A percentile compares a stretch with the other conserved stretches of the same genome.
Evolutionary conservation across 441 rosid species (phyloP).

Genomic region (Francoa sonchifolia): DNA sequence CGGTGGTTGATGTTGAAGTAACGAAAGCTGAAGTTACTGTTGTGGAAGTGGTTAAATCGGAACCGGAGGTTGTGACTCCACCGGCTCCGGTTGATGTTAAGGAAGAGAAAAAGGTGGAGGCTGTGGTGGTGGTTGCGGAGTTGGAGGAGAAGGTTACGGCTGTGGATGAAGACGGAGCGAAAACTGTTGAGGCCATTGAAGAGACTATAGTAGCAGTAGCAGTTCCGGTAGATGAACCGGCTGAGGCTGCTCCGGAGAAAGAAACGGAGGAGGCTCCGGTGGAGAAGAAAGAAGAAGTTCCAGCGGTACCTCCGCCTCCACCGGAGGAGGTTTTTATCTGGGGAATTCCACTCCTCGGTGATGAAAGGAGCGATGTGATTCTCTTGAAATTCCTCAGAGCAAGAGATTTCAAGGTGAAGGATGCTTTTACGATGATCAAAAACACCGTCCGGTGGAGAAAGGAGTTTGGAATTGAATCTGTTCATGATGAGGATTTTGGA

Average conservation of each 20-base stretch:
- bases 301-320: conserved; percentile 22
- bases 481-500: conserved; percentile 37
- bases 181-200: conserved; percentile 7
- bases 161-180: neutral
- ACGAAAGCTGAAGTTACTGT: neutral
- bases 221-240: conserved; percentile 14
- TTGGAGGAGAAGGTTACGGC: neutral
- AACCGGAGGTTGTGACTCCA: too few species aligned
- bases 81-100: too few species aligned
- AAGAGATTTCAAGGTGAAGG: conserved; percentile 54
- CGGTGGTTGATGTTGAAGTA: neutral
- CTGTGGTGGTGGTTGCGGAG: too few species aligned
- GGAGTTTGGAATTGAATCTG: conserved; percentile 35
- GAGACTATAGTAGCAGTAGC: conserved; percentile 47
- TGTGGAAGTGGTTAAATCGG: neutral
- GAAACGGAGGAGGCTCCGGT: conserved; percentile 13
- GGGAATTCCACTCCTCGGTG: conserved; percentile 44
- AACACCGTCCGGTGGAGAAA: conserved; percentile 42
- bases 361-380: conserved; percentile 46
- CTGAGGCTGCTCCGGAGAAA: conserved; percentile 12
- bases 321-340: conserved; percentile 47
- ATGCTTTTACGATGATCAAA: conserved; percentile 46
- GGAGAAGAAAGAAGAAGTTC: conserved; percentile 19
- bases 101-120: too few species aligned
- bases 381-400: conserved; percentile 53